Conservation (phyloP, 129 eudicot genomes). For the Cynara cardunculus region DNA sequence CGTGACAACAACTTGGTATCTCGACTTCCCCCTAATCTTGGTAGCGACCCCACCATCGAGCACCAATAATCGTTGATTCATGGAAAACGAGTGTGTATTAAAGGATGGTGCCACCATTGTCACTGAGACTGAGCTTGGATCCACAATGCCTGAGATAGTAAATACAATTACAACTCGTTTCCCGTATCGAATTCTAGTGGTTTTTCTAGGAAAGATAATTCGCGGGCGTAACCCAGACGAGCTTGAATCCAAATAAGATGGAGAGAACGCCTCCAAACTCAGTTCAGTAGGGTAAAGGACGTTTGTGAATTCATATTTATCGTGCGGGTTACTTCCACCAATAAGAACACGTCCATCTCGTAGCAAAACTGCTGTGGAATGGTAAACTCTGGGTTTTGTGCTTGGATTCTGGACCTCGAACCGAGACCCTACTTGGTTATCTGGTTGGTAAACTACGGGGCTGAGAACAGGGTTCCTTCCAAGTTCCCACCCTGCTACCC, state of each 20-base stretch:
- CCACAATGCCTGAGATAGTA: conserved; percentile 22
- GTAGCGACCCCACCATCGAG: conserved; percentile 18
- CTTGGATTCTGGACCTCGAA: conserved; percentile 43
- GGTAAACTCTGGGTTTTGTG: conserved; percentile 53
- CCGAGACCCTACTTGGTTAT: conserved; percentile 17
- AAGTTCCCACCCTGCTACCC: conserved; percentile 57
- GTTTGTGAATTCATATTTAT: conserved; percentile 38
- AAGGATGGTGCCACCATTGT: conserved; percentile 72
- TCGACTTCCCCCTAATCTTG: conserved; percentile 15
- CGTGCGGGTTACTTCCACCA: conserved; percentile 67
- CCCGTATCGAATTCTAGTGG: conserved; percentile 26
- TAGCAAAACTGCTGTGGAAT: conserved; percentile 43
- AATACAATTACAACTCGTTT: conserved; percentile 26
- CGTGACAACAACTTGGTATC: conserved; percentile 25
- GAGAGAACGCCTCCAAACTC: conserved; percentile 61
- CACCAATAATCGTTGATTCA: conserved; percentile 64
- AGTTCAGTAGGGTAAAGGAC: conserved; percentile 60
- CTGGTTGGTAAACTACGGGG: conserved; percentile 48
- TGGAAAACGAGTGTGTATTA: conserved; percentile 62
- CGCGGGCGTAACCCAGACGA: conserved; percentile 34
- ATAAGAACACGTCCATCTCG: conserved; percentile 56
- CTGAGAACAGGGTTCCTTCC: conserved; percentile 45
- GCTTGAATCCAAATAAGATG: conserved; percentile 41
- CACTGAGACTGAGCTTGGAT: conserved; percentile 24
- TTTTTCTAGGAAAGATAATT: conserved; percentile 34